Base-by-base conservation (phyloP, 129 eudicot species). In the Flaveria brownii region DNA sequence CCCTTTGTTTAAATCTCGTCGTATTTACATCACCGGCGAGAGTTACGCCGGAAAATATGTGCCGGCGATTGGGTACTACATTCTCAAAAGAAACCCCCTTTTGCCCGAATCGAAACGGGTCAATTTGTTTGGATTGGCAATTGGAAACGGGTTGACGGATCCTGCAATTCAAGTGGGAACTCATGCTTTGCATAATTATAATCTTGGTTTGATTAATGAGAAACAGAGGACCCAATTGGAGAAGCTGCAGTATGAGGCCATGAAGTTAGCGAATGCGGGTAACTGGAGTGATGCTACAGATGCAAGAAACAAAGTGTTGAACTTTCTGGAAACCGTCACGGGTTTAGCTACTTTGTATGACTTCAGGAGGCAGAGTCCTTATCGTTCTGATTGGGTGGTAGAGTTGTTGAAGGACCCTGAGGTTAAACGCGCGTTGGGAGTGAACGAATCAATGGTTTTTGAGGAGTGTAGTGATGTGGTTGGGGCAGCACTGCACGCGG, bases 11-110 rank as follows among this genome's bases (percentile, higher is more conserved):
- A 82, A 87, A 63, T 57, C 83, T 9, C 83, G 99, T 41, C 92
- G 90, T 2, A 68, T 95, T 78, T 95, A 91, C 43, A 74, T 94
- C 6, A 94, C 96, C 1, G 99, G 99, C 13, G 97, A 94, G 51
- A 94, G 99, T 59, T 91, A 95, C 73, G 96, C 94, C n/a, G 99
- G 99, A 18, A 95, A 95, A 68, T 95, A 95, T 73, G 86, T 82
- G 2, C 99, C 99, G 1, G 84, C 94, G 49, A 77, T 89, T 43
- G 99, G 97, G 71, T 87, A 89, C 65, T 85, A 88, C 46, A 86
- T 87, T 28, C 47, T 95, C 60, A 91, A 87, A 76, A 84, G 75
- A 46, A 91, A 91, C 62, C 81, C 66, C 6, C 36, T 10, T 26
- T 78, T 84, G 62, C 86, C 88, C 2, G n/a, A 10, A 20, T 71